phyloP scores from a whole-genome alignment of 2,329 filamentous ascomycete species.

The Stenocarpella maydis region DNA sequence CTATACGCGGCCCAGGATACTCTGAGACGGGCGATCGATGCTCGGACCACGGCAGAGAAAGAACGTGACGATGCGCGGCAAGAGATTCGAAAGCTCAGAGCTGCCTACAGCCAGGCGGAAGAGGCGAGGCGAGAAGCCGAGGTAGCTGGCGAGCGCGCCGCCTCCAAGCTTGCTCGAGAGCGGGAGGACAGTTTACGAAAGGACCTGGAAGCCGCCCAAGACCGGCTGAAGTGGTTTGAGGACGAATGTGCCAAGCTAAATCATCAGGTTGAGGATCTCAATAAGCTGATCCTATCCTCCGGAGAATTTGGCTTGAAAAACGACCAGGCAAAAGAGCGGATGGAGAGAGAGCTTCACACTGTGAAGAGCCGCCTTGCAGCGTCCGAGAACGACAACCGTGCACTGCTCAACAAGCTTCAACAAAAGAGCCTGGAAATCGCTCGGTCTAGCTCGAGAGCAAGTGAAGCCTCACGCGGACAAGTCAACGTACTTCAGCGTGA shows the following conservation, averaged over 20 bases:
- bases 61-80: slow-evolving; percentile 89
- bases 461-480: slow-evolving; percentile 81
- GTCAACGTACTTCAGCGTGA: slow-evolving; percentile 81
- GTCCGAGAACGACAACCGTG: slow-evolving; percentile 95
- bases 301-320: slow-evolving; percentile 89
- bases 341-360: slow-evolving; percentile 90
- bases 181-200: slow-evolving; percentile 78
- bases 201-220: slow-evolving; percentile 82
- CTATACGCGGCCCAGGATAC: slow-evolving; percentile 96
- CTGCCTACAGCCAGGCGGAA: slow-evolving; percentile 85
- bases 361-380: slow-evolving; percentile 88
- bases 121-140: slow-evolving; percentile 87
- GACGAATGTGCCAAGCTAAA: slow-evolving; percentile 79
- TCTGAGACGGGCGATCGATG: slow-evolving; percentile 84
- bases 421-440: slow-evolving; percentile 98
- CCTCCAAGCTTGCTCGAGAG: slow-evolving; percentile 81
- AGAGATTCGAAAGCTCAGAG: slow-evolving; percentile 82
- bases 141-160: slow-evolving; percentile 78
- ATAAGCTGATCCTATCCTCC: slow-evolving; percentile 86
- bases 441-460: slow-evolving; percentile 84
- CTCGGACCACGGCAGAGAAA: slow-evolving; percentile 79
- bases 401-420: slow-evolving; percentile 95
- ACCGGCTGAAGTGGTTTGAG: slow-evolving; percentile 81
- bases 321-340: slow-evolving; percentile 91
- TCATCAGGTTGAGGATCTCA: slow-evolving; percentile 83